A percentile compares a stretch with the other conserved stretches of the same genome.
These are phyloP conservation scores for Metschnikowia matae DNA, from an alignment of 805 yeast species.

Conservation along the genomic window DNA sequence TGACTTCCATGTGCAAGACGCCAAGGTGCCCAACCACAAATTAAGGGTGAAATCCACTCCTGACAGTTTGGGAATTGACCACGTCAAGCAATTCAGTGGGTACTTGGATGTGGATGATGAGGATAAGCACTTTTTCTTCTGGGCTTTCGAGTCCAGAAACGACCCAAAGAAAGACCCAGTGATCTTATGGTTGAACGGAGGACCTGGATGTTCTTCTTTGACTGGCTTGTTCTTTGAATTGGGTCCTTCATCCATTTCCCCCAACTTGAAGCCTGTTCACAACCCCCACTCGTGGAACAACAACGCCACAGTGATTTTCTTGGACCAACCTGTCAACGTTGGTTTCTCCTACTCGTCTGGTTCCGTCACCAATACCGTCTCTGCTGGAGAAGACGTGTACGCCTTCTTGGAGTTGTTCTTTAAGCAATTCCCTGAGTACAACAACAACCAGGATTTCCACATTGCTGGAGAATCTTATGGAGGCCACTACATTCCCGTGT, in stretches of 20 bases:
- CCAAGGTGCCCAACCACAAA: conserved; percentile 34
- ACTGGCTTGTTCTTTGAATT: conserved; percentile 88
- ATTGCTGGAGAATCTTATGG: conserved; percentile 94
- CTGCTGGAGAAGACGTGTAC: conserved; percentile 86
- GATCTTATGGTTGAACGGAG: conserved; percentile 90
- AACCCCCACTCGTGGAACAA: conserved; percentile 90
- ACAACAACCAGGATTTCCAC: conserved; percentile 52
- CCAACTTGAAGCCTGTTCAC: conserved; percentile 61
- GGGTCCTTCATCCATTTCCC: conserved; percentile 78
- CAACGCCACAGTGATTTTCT: conserved; percentile 84
- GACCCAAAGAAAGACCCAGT: conserved; percentile 79
- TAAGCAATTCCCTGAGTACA: conserved; percentile 73
- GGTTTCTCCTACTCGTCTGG: conserved; percentile 82
- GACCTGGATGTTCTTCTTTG: conserved; percentile 92
- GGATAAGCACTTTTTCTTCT: conserved; percentile 88
- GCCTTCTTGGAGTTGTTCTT: conserved; percentile 81
- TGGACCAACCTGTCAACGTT: conserved; percentile 92
- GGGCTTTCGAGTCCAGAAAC: conserved; percentile 81
- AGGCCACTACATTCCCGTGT: conserved; percentile 90
- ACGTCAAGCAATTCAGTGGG: conserved; percentile 79
- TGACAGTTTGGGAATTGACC: conserved; percentile 63
- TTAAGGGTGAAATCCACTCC: conserved; percentile 20
- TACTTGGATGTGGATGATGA: conserved; percentile 76
- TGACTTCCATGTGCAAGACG: conserved; percentile 38
- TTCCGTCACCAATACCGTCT: conserved; percentile 61